Evolutionary conservation across 306 rosid species (phyloP), one percentile per base, ranked within the genome.

Genomic region (Prunus armeniaca): DNA sequence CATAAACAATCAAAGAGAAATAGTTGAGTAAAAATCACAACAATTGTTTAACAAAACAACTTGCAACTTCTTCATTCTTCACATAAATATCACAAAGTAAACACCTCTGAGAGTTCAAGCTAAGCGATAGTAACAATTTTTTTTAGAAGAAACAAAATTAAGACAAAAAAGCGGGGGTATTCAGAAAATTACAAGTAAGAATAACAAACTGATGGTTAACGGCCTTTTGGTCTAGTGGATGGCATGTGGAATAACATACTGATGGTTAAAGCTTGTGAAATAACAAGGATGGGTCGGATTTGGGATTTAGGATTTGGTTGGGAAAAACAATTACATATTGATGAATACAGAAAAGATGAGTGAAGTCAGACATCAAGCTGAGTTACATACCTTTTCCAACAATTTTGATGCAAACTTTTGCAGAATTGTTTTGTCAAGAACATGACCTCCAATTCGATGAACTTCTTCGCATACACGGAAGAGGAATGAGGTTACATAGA

Each of bases 371-470:
- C 3, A 13, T 45, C 52, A 45, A 72, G 25, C 70, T 46, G 62
- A 67, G 65, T 49, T 34, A 45, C 54, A 66, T 86, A 91, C 99
- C 96, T 91, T 92, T 75, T 95, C 97, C 81, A 88, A 63, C 50
- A 95, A 79, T 62, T 83, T 82, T 70, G 82, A 79, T 12, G 99
- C 92, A 85, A 95, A 87, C 80, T 92, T 92, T 64, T 86, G 96
- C 84, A 95, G 77, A 87, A 92, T 89, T 79, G 81, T 91, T 89
- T 87, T 92, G 89, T 95, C 97, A 76, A 92, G 92, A 47, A 92
- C 96, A 86, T 95, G 99, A 76, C 99, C 99, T 75, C 99, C 99
- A 82, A 92, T 93, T 65, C 92, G 86, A 77, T 95, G 99, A 86
- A 95, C 86, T 88, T 95, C 99, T 83, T 91, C 96, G 67, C 92